A percentile compares a stretch with the other conserved stretches of the same genome.
These are phyloP conservation scores for Melaleuca quinquenervia DNA, from an alignment of 345 rosid species.

Conservation along the genomic window DNA sequence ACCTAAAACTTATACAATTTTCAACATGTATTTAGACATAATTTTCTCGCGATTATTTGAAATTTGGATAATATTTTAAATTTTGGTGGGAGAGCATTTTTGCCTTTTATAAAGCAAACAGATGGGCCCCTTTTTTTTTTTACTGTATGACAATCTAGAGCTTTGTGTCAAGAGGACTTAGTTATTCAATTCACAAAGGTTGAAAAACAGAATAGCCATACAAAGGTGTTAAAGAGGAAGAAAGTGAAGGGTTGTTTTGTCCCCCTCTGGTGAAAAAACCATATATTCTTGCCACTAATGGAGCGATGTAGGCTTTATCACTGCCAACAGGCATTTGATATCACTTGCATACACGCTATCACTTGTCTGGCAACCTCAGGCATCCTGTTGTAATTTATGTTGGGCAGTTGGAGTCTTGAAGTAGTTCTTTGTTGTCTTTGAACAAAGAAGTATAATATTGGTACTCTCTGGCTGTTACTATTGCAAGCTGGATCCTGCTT, in stretches of 20 bases:
- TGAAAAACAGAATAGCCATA: neutral
- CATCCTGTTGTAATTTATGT: neutral
- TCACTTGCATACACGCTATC: neutral
- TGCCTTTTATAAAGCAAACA: neutral
- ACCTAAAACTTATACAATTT: neutral
- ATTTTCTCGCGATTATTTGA: neutral
- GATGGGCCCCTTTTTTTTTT: neutral
- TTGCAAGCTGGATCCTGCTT: neutral
- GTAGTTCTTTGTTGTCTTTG: neutral
- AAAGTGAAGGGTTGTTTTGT: neutral
- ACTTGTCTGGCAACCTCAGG: neutral
- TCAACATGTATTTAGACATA: neutral
- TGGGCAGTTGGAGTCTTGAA: neutral
- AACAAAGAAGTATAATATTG: neutral
- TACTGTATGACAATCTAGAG: neutral
- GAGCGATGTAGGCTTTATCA: neutral
- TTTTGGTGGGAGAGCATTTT: neutral
- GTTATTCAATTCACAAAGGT: neutral
- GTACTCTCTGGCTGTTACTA: neutral
- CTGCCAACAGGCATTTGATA: neutral
- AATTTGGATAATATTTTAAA: neutral
- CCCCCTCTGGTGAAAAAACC: neutral
- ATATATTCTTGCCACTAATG: neutral
- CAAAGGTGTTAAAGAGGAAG: neutral
- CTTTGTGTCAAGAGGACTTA: neutral